Base-by-base conservation (phyloP, 2,329 filamentous ascomycete genomes). In the Xylariaceae sp. region DNA sequence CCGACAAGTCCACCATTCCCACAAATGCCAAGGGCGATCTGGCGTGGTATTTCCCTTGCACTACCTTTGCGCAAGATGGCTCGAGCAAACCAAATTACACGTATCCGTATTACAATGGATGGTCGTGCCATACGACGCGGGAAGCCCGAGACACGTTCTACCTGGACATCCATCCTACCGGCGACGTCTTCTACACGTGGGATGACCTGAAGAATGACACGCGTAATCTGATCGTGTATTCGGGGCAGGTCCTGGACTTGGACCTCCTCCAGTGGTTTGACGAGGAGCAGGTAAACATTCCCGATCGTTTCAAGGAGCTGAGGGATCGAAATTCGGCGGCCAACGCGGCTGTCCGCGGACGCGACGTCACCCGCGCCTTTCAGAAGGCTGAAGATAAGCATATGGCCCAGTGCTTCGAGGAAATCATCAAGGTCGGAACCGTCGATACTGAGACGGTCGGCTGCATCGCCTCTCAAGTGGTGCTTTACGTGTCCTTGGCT, bases 41-140 rank as follows among this genome's bases (percentile, higher is more conserved):
- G 46, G 92, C 83, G 2, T 98, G 92, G 90, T 98, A 98, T 61
- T 97, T 97, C 59, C 92, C 92, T 3, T 98, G 92, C 70, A 82
- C 74, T 4, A 73, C 85, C 2, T 94, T 89, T 71, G 94, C 94
- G 51, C 92, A 97, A 64, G 92, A 98, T 59, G 92, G 92, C 16
- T 95, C 88, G 2, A 78, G 74, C 16, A 64, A 76, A 46, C 82
- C 85, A 2, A 96, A 98, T 59, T 62, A 68, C 29, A 89, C 87
- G 0, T 71, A 73, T 27, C 74, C 78, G 0, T 83, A 84, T 60
- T 96, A 96, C 59, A 67, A 81, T 21, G 92, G 94, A 21, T 96
- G 92, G 63, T 74, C 76, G 28, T 98, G 92, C 60, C 92, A 98
- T 59, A 97, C 92, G 1, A 83, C 81, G 1, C 64, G 68, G 5